These are phyloP conservation scores for Cardamine chenopodiifolia DNA, from an alignment of 345 rosid genomes.

Conservation along the genomic window DNA sequence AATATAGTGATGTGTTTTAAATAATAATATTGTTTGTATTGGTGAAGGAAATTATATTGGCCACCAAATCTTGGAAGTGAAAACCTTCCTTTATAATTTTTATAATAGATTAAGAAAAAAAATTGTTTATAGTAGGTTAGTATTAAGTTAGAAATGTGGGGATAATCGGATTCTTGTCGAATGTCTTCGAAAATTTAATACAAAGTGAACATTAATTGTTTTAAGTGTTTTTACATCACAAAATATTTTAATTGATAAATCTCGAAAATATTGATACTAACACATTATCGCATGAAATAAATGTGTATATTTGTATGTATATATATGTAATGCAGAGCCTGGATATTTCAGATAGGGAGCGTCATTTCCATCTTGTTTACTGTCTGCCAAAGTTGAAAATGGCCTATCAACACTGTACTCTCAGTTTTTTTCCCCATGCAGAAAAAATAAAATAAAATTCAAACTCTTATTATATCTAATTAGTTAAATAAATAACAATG, in stretches of 20 bases:
- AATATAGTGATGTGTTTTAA: no score
- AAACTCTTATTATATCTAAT: background rate
- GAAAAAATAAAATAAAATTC: background rate
- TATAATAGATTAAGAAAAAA: background rate
- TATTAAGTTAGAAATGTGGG: background rate
- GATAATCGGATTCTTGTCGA: background rate
- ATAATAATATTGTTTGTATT: no score
- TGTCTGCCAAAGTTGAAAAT: conserved; percentile 42
- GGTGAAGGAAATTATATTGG: no score
- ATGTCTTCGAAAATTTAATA: background rate
- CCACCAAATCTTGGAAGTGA: no score
- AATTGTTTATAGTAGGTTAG: background rate
- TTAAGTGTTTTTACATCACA: background rate
- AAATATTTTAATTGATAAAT: background rate
- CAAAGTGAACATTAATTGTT: background rate
- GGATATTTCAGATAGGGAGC: conserved; percentile 27
- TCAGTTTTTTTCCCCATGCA: conserved; percentile 11
- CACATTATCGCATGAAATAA: conserved; percentile 6
- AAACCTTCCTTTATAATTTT: background rate
- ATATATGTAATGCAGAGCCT: conserved; percentile 35
- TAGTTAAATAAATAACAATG: background rate
- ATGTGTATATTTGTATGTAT: conserved; percentile 19
- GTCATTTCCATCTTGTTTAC: conserved; percentile 46
- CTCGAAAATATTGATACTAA: no score
- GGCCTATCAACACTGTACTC: conserved; percentile 37